phyloP scores from a whole-genome alignment of 2,329 filamentous ascomycete genomes.

The Botryotinia narcissicola region DNA sequence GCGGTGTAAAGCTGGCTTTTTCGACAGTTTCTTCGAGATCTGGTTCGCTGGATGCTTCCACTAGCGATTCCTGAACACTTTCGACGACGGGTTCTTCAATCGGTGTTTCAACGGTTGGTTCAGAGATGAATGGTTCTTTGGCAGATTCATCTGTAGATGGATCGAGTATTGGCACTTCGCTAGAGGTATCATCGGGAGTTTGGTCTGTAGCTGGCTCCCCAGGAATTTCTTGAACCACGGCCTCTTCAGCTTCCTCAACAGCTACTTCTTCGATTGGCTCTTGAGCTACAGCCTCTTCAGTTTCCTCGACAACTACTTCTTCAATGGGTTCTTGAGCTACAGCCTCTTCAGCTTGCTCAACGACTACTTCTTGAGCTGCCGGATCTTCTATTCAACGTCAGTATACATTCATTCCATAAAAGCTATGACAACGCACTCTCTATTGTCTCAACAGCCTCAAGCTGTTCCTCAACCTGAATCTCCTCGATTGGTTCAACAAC shows the following conservation, averaged over 20 bases:
- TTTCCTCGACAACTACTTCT: not conserved
- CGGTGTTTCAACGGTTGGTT: not conserved
- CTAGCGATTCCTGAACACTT: not conserved
- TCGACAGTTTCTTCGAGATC: not conserved
- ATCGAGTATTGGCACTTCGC: not conserved
- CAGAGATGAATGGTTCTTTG: not conserved
- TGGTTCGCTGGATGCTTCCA: not conserved
- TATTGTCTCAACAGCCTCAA: not conserved
- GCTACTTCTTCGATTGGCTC: not conserved
- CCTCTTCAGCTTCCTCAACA: slow-evolving; percentile 2
- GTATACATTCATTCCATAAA: not conserved
- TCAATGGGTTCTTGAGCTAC: not conserved
- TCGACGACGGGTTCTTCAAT: not conserved
- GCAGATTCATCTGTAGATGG: not conserved
- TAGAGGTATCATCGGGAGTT: not conserved
- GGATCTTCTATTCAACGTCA: not conserved
- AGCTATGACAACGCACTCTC: not conserved
- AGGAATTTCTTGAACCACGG: not conserved
- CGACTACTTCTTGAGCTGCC: not conserved
- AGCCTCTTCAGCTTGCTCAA: slow-evolving; percentile 6
- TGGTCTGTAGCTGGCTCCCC: not conserved
- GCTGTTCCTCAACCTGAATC: not conserved
- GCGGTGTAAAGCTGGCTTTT: not conserved
- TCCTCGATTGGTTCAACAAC: not conserved
- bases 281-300: not conserved